Base-by-base conservation (phyloP, 2,329 filamentous ascomycete genomes). In the Sclerotinia minor region DNA sequence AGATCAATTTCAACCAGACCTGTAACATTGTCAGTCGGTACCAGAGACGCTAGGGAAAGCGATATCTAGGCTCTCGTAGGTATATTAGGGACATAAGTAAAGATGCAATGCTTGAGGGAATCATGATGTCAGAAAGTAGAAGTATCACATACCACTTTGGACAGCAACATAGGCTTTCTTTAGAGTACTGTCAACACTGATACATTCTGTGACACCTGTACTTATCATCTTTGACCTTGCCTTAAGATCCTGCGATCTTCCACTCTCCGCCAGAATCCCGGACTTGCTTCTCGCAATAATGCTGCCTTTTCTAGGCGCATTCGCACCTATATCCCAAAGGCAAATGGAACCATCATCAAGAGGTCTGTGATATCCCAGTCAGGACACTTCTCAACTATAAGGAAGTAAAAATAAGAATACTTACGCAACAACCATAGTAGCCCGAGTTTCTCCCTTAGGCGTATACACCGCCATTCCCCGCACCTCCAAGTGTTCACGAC, bases 341-440 rank as follows among this genome's bases (percentile, higher is more conserved):
- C 89, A 92, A n/a, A 97, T 84, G 64, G 91, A 92, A 0, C 93
- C 93, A 76, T 97, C 92, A 68, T 96, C 92, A 9, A 97, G 81
- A 2, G 93, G 92, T 0, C 65, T 67, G 53, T 44, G 13, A 26
- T 60, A 53, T 61, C 32, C 9, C 47, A 26, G 26, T 61, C 32
- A 61, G 58, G 38, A 61, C 58, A 17, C 19, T 50, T 50, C 29
- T 50, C 11, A 6, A 19, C 21, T 38, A 61, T 11, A 61, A 24
- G 44, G n/a, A 50, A 19, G 8, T 29, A 50, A 15, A 35, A 61
- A 26, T 29, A 17, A 24, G 7, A 26, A 24, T 53, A 54, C 65
- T 67, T 41, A 67, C 65, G 90, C 89, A 21, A 96, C 84, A 0
- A 92, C 87, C 65, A 89, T 81, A 70, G 79, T 80, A 21, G 84